Conservation (phyloP, 2,329 filamentous ascomycete species). For the Diplodia sapinea region DNA sequence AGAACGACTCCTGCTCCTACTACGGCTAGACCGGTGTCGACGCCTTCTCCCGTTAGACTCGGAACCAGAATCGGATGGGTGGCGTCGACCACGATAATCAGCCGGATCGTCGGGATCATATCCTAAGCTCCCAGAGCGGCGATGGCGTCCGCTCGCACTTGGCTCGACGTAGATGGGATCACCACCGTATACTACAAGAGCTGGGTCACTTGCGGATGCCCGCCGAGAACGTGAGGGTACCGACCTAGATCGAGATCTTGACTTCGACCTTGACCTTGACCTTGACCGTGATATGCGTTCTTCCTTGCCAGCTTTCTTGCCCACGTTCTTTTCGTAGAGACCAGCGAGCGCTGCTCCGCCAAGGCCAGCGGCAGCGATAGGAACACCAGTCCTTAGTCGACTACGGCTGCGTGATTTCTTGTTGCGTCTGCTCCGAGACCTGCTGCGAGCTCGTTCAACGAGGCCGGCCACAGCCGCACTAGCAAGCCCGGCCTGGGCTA, state of each 20-base stretch:
- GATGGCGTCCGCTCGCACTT: conserved; percentile 54
- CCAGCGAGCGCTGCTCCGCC: conserved; percentile 66
- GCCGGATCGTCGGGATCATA: conserved; percentile 49
- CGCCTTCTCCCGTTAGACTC: conserved; percentile 37
- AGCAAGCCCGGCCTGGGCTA: conserved; percentile 66
- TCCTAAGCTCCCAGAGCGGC: conserved; percentile 40
- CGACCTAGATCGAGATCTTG: conserved; percentile 53
- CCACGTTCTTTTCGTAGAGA: conserved; percentile 68
- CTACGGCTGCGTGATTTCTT: conserved; percentile 60
- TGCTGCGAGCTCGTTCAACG: conserved; percentile 62
- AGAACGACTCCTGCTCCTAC: conserved; percentile 56
- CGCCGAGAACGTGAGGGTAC: conserved; percentile 53
- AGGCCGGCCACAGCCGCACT: conserved; percentile 68
- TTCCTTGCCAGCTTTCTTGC: conserved; percentile 62
- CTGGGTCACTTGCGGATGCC: conserved; percentile 55
- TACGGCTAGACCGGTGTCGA: conserved; percentile 44
- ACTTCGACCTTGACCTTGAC: conserved; percentile 47
- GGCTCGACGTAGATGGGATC: conserved; percentile 65
- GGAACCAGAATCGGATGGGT: conserved; percentile 48
- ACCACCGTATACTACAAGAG: conserved; percentile 68
- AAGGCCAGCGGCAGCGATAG: conserved; percentile 65
- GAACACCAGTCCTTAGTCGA: conserved; percentile 61
- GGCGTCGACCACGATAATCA: conserved; percentile 50
- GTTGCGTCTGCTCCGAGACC: conserved; percentile 60
- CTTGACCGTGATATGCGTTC: conserved; percentile 43